Evolutionary conservation across 2,329 filamentous ascomycete species (phyloP), one percentile per base, ranked within the genome.

Genomic region (Teratosphaeria epicoccoides): DNA sequence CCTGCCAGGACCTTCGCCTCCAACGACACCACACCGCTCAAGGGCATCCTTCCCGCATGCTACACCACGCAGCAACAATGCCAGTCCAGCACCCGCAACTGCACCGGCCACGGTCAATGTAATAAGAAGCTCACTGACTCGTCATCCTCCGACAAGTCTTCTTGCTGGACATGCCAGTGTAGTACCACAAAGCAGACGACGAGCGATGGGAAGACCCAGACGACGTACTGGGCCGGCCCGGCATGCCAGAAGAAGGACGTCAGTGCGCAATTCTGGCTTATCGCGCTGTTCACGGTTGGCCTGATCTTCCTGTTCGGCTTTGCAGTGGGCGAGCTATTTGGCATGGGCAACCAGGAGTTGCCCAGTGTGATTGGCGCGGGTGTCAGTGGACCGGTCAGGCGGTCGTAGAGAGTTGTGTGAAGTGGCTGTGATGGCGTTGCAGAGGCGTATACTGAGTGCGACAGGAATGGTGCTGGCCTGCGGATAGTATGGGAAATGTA

Each of bases 351-450:
- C 67, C 83, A 95, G 73, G 85, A 89, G 71, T 75, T 97, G 57
- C 93, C 93, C 0, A 89, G 89, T 61, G 91, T 98, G 7, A 90
- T 98, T 68, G 88, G 89, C n/a, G 93, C 93, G 46, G 93, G 93
- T 57, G 91, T 98, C 33, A 87, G 85, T 58, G 80, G 82, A 53
- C 77, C 83, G 1, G 47, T 49, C 24, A 55, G 50, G 50, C 24
- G 52, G 46, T 52, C 33, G n/a, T 40, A 40, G 14, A 4, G 33
- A 17, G 12, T 40, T 12, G 11, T 12, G 14, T 17, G 14, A n/a
- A 7, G 12, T 14, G n/a, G n/a, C n/a, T n/a, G n/a, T n/a, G n/a
- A n/a, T 9, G 33, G 33, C 33, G 12, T 40, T 40, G n/a, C 17
- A 6, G 14, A 40, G 33, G 33, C 12, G 33, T n/a, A 40, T n/a